These are phyloP conservation scores for Phytophthora tentaculata DNA, from an alignment of 352 stramenopile species.

Conservation along the genomic window DNA sequence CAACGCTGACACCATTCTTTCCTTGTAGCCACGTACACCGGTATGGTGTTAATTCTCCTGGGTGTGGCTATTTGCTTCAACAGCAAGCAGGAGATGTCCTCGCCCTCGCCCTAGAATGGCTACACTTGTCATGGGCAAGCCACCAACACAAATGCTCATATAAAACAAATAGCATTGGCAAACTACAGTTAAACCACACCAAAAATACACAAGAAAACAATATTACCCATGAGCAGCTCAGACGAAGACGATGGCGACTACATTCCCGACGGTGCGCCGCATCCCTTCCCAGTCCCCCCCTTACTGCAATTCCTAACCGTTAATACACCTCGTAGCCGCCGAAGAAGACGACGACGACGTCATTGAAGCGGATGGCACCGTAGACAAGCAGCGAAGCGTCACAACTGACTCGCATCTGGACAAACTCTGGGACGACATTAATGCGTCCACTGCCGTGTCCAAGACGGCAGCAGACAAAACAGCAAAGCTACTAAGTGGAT, in stretches of 20 bases:
- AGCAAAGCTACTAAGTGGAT: conserved; percentile 56
- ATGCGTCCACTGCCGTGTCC: conserved; percentile 65
- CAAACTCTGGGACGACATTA: conserved; percentile 72
- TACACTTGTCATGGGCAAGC: not conserved
- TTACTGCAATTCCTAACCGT: not conserved
- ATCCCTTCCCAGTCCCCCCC: not conserved
- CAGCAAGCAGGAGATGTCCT: conserved; percentile 46
- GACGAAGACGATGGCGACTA: conserved; percentile 76
- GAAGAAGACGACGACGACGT: conserved; percentile 19
- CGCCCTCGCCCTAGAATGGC: not conserved
- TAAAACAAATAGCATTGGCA: conserved; percentile 8
- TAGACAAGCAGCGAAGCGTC: conserved; percentile 27
- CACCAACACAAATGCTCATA: conserved; percentile 20
- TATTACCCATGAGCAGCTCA: conserved; percentile 57
- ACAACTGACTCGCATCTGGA: conserved; percentile 45
- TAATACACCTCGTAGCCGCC: conserved; percentile 6
- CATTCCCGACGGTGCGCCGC: conserved; percentile 56
- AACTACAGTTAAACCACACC: no score
- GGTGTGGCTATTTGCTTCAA: conserved; percentile 75
- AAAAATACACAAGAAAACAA: conserved; percentile 2
- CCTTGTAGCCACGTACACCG: conserved; percentile 57
- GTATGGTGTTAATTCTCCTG: conserved; percentile 66
- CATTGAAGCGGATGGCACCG: not conserved
- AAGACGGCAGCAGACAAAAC: conserved; percentile 49
- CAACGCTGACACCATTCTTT: not conserved